These are phyloP conservation scores for Pseudopithomyces maydicus DNA, from an alignment of 2,329 filamentous ascomycete genomes.

Conservation along the genomic window DNA sequence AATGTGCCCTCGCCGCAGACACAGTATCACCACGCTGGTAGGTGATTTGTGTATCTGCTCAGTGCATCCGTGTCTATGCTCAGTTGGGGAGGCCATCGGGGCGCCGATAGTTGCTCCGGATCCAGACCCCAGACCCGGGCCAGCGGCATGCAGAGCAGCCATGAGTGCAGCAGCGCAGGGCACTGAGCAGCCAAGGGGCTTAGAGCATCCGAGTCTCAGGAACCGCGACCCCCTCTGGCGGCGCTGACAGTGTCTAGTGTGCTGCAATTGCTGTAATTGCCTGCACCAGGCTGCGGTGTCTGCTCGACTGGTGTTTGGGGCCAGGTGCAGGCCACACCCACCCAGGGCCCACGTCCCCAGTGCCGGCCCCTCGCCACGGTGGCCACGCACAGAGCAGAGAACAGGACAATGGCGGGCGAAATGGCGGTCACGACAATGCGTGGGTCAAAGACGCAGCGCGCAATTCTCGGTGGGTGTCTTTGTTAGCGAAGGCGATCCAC, in stretches of 20 bases:
- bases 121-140: conserved; percentile 1
- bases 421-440: neutral
- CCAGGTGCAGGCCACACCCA: too few species aligned
- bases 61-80: neutral
- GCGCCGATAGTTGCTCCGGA: neutral
- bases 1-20: neutral
- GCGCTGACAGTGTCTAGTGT: too few species aligned
- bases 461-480: neutral
- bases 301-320: too few species aligned
- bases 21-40: neutral
- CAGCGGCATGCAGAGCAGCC: neutral
- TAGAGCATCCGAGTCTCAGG: neutral
- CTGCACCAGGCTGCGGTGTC: too few species aligned
- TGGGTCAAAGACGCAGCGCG: neutral
- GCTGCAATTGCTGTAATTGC: too few species aligned
- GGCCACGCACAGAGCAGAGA: too few species aligned
- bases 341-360: too few species aligned
- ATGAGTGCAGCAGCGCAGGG: neutral
- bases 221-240: neutral
- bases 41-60: neutral
- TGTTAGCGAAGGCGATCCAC: neutral
- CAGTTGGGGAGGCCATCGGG: neutral
- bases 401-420: neutral
- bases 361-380: too few species aligned
- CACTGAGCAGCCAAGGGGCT: neutral